Base-by-base conservation (phyloP, 371 early-diverging fungal species). In the Batkoa obscura region DNA sequence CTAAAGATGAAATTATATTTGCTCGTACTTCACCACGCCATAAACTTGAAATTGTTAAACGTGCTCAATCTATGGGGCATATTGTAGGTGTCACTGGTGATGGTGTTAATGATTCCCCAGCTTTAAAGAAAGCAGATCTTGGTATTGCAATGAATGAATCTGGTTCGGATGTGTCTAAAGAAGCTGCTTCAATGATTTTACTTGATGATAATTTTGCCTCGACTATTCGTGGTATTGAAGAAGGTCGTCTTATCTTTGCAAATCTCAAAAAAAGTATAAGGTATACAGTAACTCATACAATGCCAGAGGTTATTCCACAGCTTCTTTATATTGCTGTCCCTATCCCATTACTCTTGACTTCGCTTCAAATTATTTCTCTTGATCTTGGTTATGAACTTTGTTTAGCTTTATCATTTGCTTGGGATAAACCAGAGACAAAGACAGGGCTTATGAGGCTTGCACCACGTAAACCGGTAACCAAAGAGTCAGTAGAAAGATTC, bases 151-250 rank as follows among this genome's bases (percentile, higher is more conserved):
- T 95, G 96, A 92, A 93, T 68, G 68, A 79, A 37, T 80, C 84
- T 37, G 98, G 94, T n/a, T 84, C 90, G 0, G 95, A 96, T 63
- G 94, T 94, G 23, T 86, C 90, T 48, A 97, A 97, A 67, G 93
- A 96, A 59, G 94, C 95, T 12, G 94, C 98, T 13, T 75, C 88
- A 42, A 96, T 98, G 91, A 89, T 98, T 58, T 66, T 98, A 56
- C 62, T 94, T 33, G 93, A 95, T 67, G 93, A 57, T 59, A 62
- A 63, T 31, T 60, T 59, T 54, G 59, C 60, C 15, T 55, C 57
- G 15, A 56, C 65, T 8, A 55, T 60, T 12, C 42, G 55, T 35
- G 60, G 60, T 46, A 58, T 65, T 39, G 62, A 84, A 62, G 91
- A 94, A 64, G 95, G 94, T 43, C 84, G 97, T 34, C 69, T 94